Percentiles rank a stretch among this genome's conserved stretches.
phyloP scores from a whole-genome alignment of 176 grass and related monocot genomes.

The Hsuehochloa calcarea region DNA sequence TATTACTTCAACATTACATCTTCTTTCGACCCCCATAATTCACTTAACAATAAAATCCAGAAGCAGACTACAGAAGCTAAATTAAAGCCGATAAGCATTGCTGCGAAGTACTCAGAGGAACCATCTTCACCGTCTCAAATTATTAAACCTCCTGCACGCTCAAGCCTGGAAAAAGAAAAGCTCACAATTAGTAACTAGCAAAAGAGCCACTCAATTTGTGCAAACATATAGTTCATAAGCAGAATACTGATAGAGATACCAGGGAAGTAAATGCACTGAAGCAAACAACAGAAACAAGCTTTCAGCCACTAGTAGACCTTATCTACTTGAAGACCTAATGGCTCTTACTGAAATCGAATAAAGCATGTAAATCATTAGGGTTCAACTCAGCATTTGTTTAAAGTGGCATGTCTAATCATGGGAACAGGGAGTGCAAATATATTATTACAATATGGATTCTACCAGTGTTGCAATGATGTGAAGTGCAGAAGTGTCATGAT shows the following conservation, averaged over 20 bases:
- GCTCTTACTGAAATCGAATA: neutral
- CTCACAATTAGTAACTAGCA: neutral
- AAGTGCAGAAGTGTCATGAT: neutral
- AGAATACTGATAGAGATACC: neutral
- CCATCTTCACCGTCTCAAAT: neutral
- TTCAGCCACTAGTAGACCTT: neutral
- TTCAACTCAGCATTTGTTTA: neutral
- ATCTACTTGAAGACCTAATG: neutral
- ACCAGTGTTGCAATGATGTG: neutral
- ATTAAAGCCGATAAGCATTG: neutral
- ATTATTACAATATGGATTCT: neutral
- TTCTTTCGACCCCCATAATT: neutral
- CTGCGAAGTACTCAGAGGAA: neutral
- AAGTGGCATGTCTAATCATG: neutral
- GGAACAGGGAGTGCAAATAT: neutral
- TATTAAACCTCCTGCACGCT: conserved; percentile 46
- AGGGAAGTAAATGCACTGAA: neutral
- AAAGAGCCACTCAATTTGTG: neutral
- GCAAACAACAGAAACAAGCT: neutral
- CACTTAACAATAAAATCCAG: neutral
- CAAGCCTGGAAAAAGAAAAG: conserved; percentile 40
- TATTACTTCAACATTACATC: neutral
- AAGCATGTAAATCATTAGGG: neutral
- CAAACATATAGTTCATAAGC: neutral
- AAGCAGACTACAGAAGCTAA: neutral